Evolutionary conservation across 1,139 yeast genomes (phyloP).

Genomic region (Lizanozyma gosingica): DNA sequence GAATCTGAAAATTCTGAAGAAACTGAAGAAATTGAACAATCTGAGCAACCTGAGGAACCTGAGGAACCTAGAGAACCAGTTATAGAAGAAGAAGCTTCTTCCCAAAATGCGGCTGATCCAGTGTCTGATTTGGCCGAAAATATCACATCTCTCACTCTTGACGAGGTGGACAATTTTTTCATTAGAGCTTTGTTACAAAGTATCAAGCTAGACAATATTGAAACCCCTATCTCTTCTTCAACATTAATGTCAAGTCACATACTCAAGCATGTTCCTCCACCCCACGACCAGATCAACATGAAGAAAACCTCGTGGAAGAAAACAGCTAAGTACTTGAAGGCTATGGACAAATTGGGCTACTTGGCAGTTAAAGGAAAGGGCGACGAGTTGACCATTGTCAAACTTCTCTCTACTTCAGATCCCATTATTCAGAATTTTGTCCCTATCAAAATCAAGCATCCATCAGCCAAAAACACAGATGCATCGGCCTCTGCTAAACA

Average conservation of each 20-base stretch:
- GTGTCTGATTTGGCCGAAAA: slow-evolving; percentile 19
- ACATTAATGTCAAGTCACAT: slow-evolving; percentile 65
- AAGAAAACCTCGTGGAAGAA: slow-evolving; percentile 89
- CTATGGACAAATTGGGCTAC: slow-evolving; percentile 69
- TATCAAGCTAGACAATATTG: slow-evolving; percentile 47
- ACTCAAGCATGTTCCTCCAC: slow-evolving; percentile 61
- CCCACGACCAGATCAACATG: slow-evolving; percentile 48
- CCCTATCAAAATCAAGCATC: slow-evolving; percentile 44
- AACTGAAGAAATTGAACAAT: slow-evolving; percentile 5
- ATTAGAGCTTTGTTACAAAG: slow-evolving; percentile 61
- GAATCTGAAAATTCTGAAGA: slow-evolving; percentile 5
- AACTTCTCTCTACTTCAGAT: slow-evolving; percentile 36
- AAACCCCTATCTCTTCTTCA: slow-evolving; percentile 60
- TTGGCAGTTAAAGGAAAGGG: slow-evolving; percentile 65
- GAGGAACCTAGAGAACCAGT: slow-evolving; percentile 4
- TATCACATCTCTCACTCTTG: slow-evolving; percentile 36
- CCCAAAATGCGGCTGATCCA: slow-evolving; percentile 5
- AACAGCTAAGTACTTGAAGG: slow-evolving; percentile 72
- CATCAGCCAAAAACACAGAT: slow-evolving; percentile 7
- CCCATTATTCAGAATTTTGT: slow-evolving; percentile 51
- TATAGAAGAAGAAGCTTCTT: slow-evolving; percentile 5
- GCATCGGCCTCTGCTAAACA: slow-evolving; percentile 3
- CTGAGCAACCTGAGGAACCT: slow-evolving; percentile 7
- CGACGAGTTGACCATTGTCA: slow-evolving; percentile 58
- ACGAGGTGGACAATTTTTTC: slow-evolving; percentile 76